Evolutionary conservation across 2,329 filamentous ascomycete species (phyloP).

Genomic region (Pleoardoris graminearum): DNA sequence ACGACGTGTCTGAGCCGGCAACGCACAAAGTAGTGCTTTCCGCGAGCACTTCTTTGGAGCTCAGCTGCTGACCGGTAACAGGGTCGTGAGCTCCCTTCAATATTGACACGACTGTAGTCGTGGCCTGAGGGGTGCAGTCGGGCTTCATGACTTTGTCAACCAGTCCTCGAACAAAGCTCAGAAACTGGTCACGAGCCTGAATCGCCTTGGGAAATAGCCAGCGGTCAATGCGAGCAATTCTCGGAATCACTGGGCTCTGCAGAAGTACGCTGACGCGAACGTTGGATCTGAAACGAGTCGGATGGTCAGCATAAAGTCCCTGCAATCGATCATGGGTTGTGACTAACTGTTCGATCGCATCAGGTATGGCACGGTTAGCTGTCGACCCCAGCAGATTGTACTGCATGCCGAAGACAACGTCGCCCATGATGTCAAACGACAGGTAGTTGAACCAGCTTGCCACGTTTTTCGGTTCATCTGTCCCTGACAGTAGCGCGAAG

Average conservation of each 20-base stretch:
- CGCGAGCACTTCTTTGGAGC: constrained; percentile 45
- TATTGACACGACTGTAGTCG: constrained; percentile 47
- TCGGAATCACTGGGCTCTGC: constrained; percentile 16
- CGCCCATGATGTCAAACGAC: constrained; percentile 55
- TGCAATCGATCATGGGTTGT: too few relatives aligned
- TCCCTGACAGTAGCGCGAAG: constrained; percentile 42
- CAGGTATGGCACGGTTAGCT: constrained; percentile 40
- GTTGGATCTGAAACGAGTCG: too few relatives aligned
- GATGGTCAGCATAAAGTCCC: too few relatives aligned
- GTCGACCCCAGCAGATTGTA: constrained; percentile 40
- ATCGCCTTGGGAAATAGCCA: constrained; percentile 39
- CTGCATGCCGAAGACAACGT: constrained; percentile 27
- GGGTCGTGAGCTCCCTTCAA: constrained; percentile 48
- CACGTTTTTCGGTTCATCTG: constrained; percentile 51
- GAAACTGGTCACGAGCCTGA: constrained; percentile 20
- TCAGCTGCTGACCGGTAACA: constrained; percentile 42
- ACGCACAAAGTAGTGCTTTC: constrained; percentile 45
- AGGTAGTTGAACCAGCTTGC: constrained; percentile 51
- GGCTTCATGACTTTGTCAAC: constrained; percentile 16
- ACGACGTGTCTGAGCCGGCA: constrained; percentile 4
- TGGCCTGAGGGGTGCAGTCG: constrained; percentile 7
- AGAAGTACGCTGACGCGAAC: constrained; percentile 39
- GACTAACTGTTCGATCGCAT: constrained; percentile 39
- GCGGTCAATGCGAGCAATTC: constrained; percentile 31
- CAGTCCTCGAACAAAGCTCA: constrained; percentile 20